Evolutionary conservation across 176 grass and related monocot species (phyloP).

Genomic region (Urochloa ruziziensis): DNA sequence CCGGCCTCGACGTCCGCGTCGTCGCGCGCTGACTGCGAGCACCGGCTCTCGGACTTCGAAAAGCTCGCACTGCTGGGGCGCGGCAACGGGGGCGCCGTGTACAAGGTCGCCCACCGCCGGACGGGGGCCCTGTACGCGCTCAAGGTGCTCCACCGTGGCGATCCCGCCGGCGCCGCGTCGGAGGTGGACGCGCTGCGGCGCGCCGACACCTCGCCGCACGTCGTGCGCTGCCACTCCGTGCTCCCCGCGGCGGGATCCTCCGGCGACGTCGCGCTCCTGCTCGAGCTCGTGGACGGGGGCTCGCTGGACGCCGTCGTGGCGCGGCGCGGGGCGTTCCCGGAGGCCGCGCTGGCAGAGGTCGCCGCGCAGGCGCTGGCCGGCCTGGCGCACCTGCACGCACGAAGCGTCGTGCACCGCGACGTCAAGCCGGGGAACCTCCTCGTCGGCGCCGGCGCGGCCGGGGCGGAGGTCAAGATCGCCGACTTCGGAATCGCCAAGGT

Average conservation of each 20-base stretch:
- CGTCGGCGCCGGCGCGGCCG: background rate
- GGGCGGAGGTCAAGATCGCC: constrained; percentile 47
- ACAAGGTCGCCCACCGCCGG: constrained; percentile 51
- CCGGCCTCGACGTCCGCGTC: constrained; percentile 17
- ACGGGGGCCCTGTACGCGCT: constrained; percentile 45
- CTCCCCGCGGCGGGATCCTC: constrained; percentile 7
- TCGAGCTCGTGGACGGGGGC: constrained; percentile 50
- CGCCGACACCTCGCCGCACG: constrained; percentile 40
- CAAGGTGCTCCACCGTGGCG: constrained; percentile 47
- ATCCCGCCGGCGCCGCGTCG: constrained; percentile 10
- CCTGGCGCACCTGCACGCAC: constrained; percentile 50
- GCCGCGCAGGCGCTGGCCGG: constrained; percentile 51
- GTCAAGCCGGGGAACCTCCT: constrained; percentile 58
- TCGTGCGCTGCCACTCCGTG: constrained; percentile 53
- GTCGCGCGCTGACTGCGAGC: background rate
- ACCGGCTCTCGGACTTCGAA: constrained; percentile 32
- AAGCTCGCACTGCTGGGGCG: constrained; percentile 37
- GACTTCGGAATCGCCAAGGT: constrained; percentile 59
- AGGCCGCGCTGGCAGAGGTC: constrained; percentile 38
- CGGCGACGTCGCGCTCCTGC: constrained; percentile 38
- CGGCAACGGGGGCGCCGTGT: constrained; percentile 53
- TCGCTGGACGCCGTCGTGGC: constrained; percentile 26
- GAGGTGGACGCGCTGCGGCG: constrained; percentile 52
- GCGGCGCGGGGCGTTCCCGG: constrained; percentile 30
- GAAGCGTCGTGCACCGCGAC: constrained; percentile 55